phyloP scores from a whole-genome alignment of 495 filamentous ascomycete species.

The Neurospora sp. region DNA sequence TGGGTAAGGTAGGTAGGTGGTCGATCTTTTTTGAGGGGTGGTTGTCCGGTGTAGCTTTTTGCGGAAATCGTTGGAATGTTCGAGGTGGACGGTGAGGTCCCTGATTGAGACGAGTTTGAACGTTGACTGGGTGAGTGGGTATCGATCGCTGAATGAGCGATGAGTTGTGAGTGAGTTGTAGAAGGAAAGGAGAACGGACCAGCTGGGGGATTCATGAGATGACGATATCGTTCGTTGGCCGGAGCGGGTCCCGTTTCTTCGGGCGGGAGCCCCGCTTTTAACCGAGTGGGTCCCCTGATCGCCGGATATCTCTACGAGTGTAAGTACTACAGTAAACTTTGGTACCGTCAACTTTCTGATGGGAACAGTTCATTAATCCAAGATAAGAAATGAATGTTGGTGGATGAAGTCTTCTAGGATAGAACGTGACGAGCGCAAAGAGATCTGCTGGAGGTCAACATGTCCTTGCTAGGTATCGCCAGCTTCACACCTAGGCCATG shows the following conservation, averaged over 20 bases:
- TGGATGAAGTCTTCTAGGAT: too few relatives aligned
- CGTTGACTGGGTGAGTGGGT: neutral
- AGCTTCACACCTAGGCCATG: too few relatives aligned
- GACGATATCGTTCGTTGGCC: neutral
- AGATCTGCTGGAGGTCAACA: neutral
- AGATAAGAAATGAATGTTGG: neutral
- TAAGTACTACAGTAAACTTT: neutral
- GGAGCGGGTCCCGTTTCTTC: neutral
- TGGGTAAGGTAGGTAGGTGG: neutral
- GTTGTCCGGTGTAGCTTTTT: neutral
- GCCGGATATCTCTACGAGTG: neutral
- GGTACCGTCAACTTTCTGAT: neutral
- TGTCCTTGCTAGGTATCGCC: neutral
- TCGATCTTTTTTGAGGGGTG: neutral
- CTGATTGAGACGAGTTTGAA: neutral
- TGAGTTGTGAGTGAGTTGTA: neutral
- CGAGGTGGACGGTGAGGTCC: neutral
- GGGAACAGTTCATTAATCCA: too few relatives aligned
- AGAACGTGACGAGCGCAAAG: neutral
- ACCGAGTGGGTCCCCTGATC: neutral
- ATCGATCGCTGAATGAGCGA: neutral
- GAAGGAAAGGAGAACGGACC: neutral
- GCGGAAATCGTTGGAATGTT: neutral
- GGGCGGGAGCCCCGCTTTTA: neutral
- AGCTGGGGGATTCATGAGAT: neutral